phyloP scores from a whole-genome alignment of 805 yeast species.

The Torulaspora indica region DNA sequence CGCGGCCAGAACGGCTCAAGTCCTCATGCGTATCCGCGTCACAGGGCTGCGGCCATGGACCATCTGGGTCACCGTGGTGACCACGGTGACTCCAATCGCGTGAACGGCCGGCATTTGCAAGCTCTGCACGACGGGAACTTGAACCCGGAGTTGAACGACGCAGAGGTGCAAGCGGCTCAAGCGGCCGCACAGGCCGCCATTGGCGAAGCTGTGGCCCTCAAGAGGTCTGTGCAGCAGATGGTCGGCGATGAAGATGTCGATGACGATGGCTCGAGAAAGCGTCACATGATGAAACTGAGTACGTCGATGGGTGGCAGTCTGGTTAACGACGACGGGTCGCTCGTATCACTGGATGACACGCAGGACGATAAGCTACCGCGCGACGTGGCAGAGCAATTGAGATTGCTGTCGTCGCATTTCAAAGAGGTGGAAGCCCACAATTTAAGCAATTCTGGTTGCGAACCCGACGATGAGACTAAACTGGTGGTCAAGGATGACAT shows the following conservation, averaged over 20 bases:
- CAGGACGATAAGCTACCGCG: slow-evolving; percentile 35
- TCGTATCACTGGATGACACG: slow-evolving; percentile 27
- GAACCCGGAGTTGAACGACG: slow-evolving; percentile 14
- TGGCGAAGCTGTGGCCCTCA: slow-evolving; percentile 21
- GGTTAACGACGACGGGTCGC: slow-evolving; percentile 22
- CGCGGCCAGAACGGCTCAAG: background rate
- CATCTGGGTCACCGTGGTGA: background rate
- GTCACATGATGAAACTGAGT: slow-evolving; percentile 16
- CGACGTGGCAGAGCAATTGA: slow-evolving; percentile 36
- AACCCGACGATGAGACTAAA: slow-evolving; percentile 19
- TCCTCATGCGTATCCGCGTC: slow-evolving; percentile 4
- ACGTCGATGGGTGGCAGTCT: slow-evolving; percentile 10
- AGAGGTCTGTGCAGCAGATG: slow-evolving; percentile 18
- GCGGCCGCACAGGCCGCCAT: slow-evolving; percentile 32
- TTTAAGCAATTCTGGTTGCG: slow-evolving; percentile 10
- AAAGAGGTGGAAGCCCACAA: slow-evolving; percentile 32
- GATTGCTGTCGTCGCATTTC: slow-evolving; percentile 34
- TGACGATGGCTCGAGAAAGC: slow-evolving; percentile 17
- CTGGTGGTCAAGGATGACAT: slow-evolving; percentile 21
- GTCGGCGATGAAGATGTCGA: slow-evolving; percentile 16
- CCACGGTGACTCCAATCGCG: slow-evolving; percentile 5
- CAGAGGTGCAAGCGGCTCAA: slow-evolving; percentile 22
- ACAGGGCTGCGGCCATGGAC: slow-evolving; percentile 8
- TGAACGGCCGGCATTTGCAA: slow-evolving; percentile 1
- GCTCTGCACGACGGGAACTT: slow-evolving; percentile 8